Percentiles rank a stretch among this genome's conserved stretches.
Conservation (phyloP, 2,329 filamentous ascomycete species). For the Sporothrix curviconia region DNA sequence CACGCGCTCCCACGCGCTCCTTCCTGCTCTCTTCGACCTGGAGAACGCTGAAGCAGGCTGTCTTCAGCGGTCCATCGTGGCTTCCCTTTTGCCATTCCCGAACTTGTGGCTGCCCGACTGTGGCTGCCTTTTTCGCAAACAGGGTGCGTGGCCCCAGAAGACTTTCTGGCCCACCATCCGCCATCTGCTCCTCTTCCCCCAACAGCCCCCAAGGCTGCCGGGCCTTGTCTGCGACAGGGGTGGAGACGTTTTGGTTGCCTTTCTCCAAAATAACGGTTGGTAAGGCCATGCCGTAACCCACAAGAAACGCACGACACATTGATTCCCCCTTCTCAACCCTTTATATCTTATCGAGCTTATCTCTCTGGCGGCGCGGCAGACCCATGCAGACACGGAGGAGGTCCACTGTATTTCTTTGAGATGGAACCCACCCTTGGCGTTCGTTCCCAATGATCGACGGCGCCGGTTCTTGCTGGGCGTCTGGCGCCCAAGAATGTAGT, state of each 20-base stretch:
- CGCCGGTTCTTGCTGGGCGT: neutral
- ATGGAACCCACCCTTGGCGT: neutral
- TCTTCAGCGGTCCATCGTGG: neutral
- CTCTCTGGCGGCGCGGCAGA: too few species aligned
- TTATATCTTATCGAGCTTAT: slow-evolving; percentile 5
- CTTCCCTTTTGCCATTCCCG: neutral
- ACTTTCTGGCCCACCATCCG: too few species aligned
- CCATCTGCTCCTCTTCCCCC: too few species aligned
- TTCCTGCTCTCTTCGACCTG: too few species aligned
- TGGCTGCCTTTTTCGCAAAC: too few species aligned
- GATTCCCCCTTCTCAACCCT: neutral
- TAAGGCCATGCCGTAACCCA: slow-evolving; percentile 9
- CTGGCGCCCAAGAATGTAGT: neutral
- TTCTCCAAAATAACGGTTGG: neutral
- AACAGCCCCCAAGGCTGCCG: neutral
- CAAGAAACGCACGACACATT: slow-evolving; percentile 5
- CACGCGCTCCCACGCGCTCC: neutral
- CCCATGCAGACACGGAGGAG: neutral
- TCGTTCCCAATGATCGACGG: slow-evolving; percentile 3
- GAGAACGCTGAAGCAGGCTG: neutral
- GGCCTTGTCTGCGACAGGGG: too few species aligned
- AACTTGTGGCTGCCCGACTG: neutral
- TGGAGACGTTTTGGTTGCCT: too few species aligned
- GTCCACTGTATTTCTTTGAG: neutral
- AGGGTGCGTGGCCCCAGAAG: too few species aligned